These are phyloP conservation scores for Viola pubescens DNA, from an alignment of 441 rosid genomes.

Conservation along the genomic window DNA sequence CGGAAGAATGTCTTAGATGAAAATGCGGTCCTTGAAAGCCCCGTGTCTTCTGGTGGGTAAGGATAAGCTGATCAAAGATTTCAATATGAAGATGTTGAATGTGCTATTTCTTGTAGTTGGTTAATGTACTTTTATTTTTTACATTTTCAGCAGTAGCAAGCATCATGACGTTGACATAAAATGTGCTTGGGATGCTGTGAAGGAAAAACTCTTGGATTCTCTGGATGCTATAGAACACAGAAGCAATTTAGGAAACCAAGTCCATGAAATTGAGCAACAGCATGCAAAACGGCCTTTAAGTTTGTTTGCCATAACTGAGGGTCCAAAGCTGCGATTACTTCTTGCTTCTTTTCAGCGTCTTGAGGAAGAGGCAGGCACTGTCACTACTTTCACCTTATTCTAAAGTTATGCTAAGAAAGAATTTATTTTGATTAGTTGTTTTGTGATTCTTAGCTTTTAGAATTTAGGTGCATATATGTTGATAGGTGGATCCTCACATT, in stretches of 20 bases:
- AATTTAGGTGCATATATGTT: not conserved
- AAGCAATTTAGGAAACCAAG: conserved; percentile 31
- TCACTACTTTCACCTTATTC: conserved; percentile 19
- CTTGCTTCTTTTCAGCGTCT: conserved; percentile 66
- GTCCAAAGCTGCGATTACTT: conserved; percentile 61
- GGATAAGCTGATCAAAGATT: conserved; percentile 45
- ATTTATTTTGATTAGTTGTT: not conserved
- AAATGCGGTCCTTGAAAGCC: conserved; percentile 26
- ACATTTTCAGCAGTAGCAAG: conserved; percentile 33
- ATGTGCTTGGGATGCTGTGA: conserved; percentile 56
- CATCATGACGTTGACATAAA: conserved; percentile 29
- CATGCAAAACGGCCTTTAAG: conserved; percentile 43
- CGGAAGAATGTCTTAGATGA: conserved; percentile 24
- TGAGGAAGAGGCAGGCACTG: conserved; percentile 67
- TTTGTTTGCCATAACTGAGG: conserved; percentile 63
- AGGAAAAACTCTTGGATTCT: conserved; percentile 61
- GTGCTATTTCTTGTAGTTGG: conserved; percentile 11
- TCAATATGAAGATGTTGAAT: conserved; percentile 1
- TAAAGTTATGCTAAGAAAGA: not conserved
- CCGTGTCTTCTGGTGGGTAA: conserved; percentile 85
- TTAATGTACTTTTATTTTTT: conserved; percentile 12
- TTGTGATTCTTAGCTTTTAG: conserved; percentile 6
- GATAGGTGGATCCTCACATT: not conserved
- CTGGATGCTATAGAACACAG: conserved; percentile 43
- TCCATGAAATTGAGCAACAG: conserved; percentile 38